phyloP scores from a whole-genome alignment of 371 early-diverging fungal genomes.

The Apophysomyces variabilis region DNA sequence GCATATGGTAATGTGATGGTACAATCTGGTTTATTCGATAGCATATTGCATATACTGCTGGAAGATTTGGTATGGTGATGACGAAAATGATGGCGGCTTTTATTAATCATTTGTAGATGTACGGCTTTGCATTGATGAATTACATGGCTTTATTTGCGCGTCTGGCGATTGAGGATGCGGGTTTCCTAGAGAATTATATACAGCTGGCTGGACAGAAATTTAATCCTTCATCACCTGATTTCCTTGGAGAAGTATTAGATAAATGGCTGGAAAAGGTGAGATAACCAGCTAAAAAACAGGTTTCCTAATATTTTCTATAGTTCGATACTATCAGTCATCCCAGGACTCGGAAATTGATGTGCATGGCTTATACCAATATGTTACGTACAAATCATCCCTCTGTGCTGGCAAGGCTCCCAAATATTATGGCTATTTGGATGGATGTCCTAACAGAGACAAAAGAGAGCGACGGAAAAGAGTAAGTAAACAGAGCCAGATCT shows the following conservation, averaged over 20 bases:
- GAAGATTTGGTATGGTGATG: slow-evolving; percentile 53
- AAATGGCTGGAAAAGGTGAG: slow-evolving; percentile 73
- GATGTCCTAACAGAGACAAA: slow-evolving; percentile 68
- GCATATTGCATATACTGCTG: slow-evolving; percentile 55
- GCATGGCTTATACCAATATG: slow-evolving; percentile 70
- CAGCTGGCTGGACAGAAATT: slow-evolving; percentile 52
- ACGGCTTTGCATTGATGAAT: slow-evolving; percentile 66
- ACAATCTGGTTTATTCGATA: slow-evolving; percentile 58
- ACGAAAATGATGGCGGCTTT: neutral
- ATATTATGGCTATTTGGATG: slow-evolving; percentile 66
- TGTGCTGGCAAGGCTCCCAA: slow-evolving; percentile 49
- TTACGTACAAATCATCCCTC: slow-evolving; percentile 57
- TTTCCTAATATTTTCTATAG: slow-evolving; percentile 35
- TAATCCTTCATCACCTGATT: slow-evolving; percentile 37
- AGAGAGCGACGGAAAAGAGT: slow-evolving; percentile 66
- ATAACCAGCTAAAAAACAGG: neutral
- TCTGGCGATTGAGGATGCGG: slow-evolving; percentile 63
- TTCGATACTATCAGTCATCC: slow-evolving; percentile 79
- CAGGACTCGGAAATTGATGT: slow-evolving; percentile 73
- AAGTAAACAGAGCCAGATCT: slow-evolving; percentile 16
- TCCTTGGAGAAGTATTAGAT: slow-evolving; percentile 56
- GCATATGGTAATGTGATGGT: slow-evolving; percentile 56
- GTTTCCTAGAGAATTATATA: slow-evolving; percentile 51
- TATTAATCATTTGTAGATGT: slow-evolving; percentile 38
- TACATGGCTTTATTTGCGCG: slow-evolving; percentile 71